Conservation (phyloP, 2,329 filamentous ascomycete species). For the Ceratocystis alfenasii region DNA sequence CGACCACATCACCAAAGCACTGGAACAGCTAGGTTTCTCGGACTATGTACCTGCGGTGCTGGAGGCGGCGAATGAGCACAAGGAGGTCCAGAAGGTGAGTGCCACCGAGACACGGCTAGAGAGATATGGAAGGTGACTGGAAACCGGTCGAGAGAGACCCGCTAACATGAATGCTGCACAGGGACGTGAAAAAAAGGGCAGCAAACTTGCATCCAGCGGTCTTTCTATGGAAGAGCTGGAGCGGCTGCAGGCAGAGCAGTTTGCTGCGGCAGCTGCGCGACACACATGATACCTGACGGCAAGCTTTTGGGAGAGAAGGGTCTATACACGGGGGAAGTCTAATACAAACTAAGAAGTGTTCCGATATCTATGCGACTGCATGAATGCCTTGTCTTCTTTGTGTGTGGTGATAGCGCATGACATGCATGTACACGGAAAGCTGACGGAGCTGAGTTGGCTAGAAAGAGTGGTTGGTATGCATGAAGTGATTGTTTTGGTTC, state of each 20-base stretch:
- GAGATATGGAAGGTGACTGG: neutral
- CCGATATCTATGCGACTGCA: neutral
- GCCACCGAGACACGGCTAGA: no score
- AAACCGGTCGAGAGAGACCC: neutral
- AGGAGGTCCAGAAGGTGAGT: conserved; percentile 76
- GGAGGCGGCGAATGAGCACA: conserved; percentile 80
- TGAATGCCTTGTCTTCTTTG: neutral
- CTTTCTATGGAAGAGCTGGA: conserved; percentile 83
- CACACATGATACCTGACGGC: conserved; percentile 18
- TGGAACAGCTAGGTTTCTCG: conserved; percentile 82
- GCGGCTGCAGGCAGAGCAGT: conserved; percentile 80
- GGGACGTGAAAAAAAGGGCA: conserved; percentile 92
- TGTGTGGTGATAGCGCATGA: neutral
- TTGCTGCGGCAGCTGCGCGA: conserved; percentile 52
- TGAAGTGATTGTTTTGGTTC: no score
- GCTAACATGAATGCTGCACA: conserved; percentile 43
- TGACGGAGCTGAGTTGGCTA: no score
- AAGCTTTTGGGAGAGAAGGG: neutral
- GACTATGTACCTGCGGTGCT: conserved; percentile 84
- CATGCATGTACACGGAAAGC: neutral
- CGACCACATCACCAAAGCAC: conserved; percentile 90
- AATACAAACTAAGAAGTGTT: no score
- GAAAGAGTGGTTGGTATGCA: no score
- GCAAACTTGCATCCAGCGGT: conserved; percentile 91
- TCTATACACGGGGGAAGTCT: no score